A percentile compares a stretch with the other conserved stretches of the same genome.
Conservation (phyloP, 208 protist genomes). For the Leptomonas seymouri region DNA sequence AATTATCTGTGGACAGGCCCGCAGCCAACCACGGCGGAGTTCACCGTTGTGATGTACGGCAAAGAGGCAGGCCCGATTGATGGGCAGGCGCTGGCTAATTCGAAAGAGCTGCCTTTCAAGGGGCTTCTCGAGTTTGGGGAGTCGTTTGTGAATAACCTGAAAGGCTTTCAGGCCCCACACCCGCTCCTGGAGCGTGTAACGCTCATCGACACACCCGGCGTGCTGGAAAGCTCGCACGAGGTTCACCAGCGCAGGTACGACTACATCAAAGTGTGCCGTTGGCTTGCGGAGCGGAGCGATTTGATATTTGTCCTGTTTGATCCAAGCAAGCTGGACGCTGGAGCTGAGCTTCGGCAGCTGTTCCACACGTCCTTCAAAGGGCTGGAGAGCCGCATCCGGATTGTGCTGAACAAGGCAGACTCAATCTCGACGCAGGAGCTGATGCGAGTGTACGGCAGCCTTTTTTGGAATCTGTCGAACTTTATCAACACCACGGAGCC, state of each 20-base stretch:
- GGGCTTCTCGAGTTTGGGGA: slow-evolving; percentile 86
- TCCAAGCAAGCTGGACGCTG: slow-evolving; percentile 73
- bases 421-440: slow-evolving; percentile 92
- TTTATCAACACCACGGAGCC: slow-evolving; percentile 94
- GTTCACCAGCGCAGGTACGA: slow-evolving; percentile 68
- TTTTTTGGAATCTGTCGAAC: slow-evolving; percentile 96
- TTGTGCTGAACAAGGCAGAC: slow-evolving; percentile 97
- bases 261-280: slow-evolving; percentile 70
- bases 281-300: slow-evolving; percentile 81
- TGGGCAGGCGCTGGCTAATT: slow-evolving; percentile 80
- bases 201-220: slow-evolving; percentile 79
- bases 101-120: slow-evolving; percentile 90
- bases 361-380: slow-evolving; percentile 71
- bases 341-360: slow-evolving; percentile 66
- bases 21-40: slow-evolving; percentile 80
- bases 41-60: slow-evolving; percentile 78
- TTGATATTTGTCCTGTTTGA: slow-evolving; percentile 86
- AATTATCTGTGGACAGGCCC: slow-evolving; percentile 78
- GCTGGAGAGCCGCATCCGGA: slow-evolving; percentile 92
- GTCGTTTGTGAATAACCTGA: slow-evolving; percentile 86
- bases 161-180: slow-evolving; percentile 75
- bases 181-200: slow-evolving; percentile 85
- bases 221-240: slow-evolving; percentile 69
- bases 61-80: slow-evolving; percentile 68
- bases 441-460: slow-evolving; percentile 95